phyloP scores from a whole-genome alignment of 2,329 filamentous ascomycete genomes.

The Ascochyta lentis region DNA sequence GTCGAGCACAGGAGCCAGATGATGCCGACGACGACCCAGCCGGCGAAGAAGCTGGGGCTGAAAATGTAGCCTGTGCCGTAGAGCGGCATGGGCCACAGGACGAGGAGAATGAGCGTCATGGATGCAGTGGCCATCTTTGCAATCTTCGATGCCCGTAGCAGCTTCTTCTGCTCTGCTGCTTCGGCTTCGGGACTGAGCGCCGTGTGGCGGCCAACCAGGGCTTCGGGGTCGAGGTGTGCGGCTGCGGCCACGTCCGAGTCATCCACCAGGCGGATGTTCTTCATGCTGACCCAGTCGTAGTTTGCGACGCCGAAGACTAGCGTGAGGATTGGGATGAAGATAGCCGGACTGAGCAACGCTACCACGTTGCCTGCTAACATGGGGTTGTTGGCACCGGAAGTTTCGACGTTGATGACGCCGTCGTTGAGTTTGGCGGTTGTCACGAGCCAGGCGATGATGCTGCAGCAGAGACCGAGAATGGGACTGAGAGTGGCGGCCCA shows the following conservation, averaged over 20 bases:
- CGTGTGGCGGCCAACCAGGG: conserved; percentile 54
- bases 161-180: conserved; percentile 50
- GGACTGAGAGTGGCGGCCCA: conserved; percentile 73
- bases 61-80: conserved; percentile 85
- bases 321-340: conserved; percentile 78
- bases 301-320: conserved; percentile 71
- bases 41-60: conserved; percentile 79
- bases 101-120: conserved; percentile 73
- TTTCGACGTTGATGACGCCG: conserved; percentile 41
- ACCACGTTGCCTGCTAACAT: conserved; percentile 89
- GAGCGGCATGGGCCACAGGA: conserved; percentile 92
- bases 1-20: conserved; percentile 79
- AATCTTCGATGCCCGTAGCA: conserved; percentile 56
- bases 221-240: conserved; percentile 68
- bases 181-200: conserved; percentile 39
- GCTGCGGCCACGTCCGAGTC: conserved; percentile 73
- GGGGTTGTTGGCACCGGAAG: conserved; percentile 72
- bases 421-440: conserved; percentile 45
- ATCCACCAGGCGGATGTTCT: conserved; percentile 76
- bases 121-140: conserved; percentile 64
- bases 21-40: conserved; percentile 72
- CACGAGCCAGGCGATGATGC: conserved; percentile 61
- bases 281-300: conserved; percentile 87
- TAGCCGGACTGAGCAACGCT: conserved; percentile 75
- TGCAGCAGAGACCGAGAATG: conserved; percentile 70